Percentiles rank a stretch among this genome's conserved stretches.
phyloP scores from a whole-genome alignment of 2,329 filamentous ascomycete species.

The Pseudofabraea citricarpa region DNA sequence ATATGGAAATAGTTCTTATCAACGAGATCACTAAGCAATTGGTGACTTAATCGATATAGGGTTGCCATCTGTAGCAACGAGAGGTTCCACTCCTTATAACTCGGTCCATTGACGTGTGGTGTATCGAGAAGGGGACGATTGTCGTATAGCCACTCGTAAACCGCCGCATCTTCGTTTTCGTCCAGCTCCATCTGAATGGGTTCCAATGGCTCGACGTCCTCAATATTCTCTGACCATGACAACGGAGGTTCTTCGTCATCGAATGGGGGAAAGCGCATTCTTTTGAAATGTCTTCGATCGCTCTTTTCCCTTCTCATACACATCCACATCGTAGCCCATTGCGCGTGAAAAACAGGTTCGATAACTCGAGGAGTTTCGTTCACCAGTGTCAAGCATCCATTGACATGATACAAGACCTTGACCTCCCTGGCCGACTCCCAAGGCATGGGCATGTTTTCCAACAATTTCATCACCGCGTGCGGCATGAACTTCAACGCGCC shows the following conservation, averaged over 20 bases:
- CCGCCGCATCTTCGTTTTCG: constrained; percentile 83
- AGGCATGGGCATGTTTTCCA: constrained; percentile 99
- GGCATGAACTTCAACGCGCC: constrained; percentile 99
- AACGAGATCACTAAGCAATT: constrained; percentile 83
- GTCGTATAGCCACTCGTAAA: constrained; percentile 98
- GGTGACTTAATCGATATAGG: constrained; percentile 85
- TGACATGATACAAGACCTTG: constrained; percentile 97
- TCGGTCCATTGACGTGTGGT: constrained; percentile 89
- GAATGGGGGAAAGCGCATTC: constrained; percentile 98
- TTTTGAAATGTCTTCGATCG: constrained; percentile 91
- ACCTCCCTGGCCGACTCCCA: constrained; percentile 97
- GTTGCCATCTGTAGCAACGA: constrained; percentile 93
- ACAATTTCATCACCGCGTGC: constrained; percentile 90
- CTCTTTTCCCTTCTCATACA: constrained; percentile 98
- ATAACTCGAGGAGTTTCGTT: constrained; percentile 97
- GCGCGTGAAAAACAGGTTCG: constrained; percentile 94
- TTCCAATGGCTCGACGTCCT: constrained; percentile 95
- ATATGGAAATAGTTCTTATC: constrained; percentile 98
- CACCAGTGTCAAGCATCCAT: constrained; percentile 92
- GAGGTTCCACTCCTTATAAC: constrained; percentile 95
- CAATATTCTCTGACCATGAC: constrained; percentile 98
- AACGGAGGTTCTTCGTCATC: constrained; percentile 97
- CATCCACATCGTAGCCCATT: constrained; percentile 99
- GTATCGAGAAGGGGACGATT: constrained; percentile 88
- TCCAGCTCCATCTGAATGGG: constrained; percentile 98